Percentiles rank a stretch among this genome's conserved stretches.
Conservation (phyloP, 495 filamentous ascomycete genomes). For the Alectoria sarmentosa region DNA sequence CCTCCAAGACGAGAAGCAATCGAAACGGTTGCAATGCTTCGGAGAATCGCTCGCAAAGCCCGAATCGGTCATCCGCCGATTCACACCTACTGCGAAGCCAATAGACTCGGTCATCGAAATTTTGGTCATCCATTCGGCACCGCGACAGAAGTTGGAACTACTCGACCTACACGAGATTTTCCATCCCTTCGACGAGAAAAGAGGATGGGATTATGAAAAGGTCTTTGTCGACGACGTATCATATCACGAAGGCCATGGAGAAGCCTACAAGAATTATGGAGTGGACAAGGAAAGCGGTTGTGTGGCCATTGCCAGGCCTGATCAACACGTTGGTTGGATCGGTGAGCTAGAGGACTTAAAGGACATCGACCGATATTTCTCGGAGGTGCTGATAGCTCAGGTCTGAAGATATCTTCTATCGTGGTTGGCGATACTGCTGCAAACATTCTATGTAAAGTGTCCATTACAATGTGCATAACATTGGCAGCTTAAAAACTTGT, state of each 20-base stretch:
- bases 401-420: background rate
- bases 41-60: constrained; percentile 34
- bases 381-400: constrained; percentile 11
- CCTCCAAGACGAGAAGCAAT: constrained; percentile 40
- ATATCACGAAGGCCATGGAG: constrained; percentile 52
- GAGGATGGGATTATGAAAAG: constrained; percentile 49
- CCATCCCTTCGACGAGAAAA: constrained; percentile 49
- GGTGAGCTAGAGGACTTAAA: constrained; percentile 48
- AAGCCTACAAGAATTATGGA: constrained; percentile 58
- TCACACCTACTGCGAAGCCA: constrained; percentile 36
- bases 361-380: constrained; percentile 35
- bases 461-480: background rate
- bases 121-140: constrained; percentile 52
- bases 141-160: constrained; percentile 45
- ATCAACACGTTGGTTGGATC: constrained; percentile 58
- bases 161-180: constrained; percentile 49
- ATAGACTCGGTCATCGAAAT: constrained; percentile 48
- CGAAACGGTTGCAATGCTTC: constrained; percentile 39
- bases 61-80: constrained; percentile 35
- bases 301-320: constrained; percentile 54
- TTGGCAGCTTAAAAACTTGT: too few species aligned
- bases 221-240: constrained; percentile 58
- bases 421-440: background rate
- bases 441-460: too few species aligned
- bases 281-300: constrained; percentile 53